Evolutionary conservation across 2,329 filamentous ascomycete species (phyloP), one percentile per base, ranked within the genome.

Genomic region (Trichoderma atroviride): DNA sequence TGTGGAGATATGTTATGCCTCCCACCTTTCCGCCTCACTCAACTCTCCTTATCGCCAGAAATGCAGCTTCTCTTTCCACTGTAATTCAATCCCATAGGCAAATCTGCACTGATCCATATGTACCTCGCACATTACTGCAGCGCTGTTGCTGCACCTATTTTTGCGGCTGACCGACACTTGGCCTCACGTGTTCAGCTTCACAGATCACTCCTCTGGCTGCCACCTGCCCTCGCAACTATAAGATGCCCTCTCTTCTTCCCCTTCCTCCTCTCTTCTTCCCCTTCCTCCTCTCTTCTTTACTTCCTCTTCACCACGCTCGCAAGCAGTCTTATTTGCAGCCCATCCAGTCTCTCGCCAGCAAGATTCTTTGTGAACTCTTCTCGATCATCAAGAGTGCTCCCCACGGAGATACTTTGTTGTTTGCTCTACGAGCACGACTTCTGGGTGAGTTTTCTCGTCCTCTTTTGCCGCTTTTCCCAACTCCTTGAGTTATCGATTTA

Each of bases 181-280:
- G 37, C 19, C 58, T 56, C 66, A 69, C 66, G 66, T 69, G 66
- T 27, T 52, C 29, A 19, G 58, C 19, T 37, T 57, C 65, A 61
- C 65, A 27, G 52, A 61, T 68, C 65, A 61, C 37, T 55, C 66
- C 24, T 55, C 33, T 24, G 31, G 47, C 61, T 43, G 35, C 47
- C 56, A 37, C 47, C 47, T 60, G 24, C 65, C 16, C 31, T 53
- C 50, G 7, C 62, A 55, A 35, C 53, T 70, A 70, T 70, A 67
- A 67, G 43, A 67, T 56, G 47, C 24, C 55, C 24, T 14, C 19
- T 52, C 50, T 40, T 69, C 40, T 40, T 66, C 33, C 53, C 56
- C 27, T 4, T 27, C 2, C 27, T 27, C 53, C 24, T 14, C 19
- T 52, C 50, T 40, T 69, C 40, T 40, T 66, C 33, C 53, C 57